A percentile compares a stretch with the other conserved stretches of the same genome.
Evolutionary conservation across 768 basidiomycete genomes (phyloP).

Genomic region (Phaeotremella fagi): DNA sequence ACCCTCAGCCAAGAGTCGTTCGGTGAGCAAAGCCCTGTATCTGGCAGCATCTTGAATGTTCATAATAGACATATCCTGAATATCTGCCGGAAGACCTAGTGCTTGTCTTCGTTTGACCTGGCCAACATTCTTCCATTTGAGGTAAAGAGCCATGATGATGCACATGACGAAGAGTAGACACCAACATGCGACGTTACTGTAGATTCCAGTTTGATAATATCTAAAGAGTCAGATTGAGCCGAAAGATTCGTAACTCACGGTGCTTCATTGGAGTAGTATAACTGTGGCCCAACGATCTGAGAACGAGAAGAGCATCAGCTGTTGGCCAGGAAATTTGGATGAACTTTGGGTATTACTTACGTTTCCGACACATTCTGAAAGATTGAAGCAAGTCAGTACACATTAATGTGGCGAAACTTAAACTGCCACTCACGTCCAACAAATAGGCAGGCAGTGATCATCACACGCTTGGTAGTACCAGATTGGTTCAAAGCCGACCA

Average conservation of each 20-base stretch:
- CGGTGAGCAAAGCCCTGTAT: conserved; percentile 36
- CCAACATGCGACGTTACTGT: conserved; percentile 45
- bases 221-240: too few species aligned
- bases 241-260: too few species aligned
- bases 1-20: conserved; percentile 13
- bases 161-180: conserved; percentile 28
- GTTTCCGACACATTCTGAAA: too few species aligned
- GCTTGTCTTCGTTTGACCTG: conserved; percentile 36
- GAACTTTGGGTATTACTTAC: too few species aligned
- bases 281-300: conserved; percentile 41
- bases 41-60: conserved; percentile 30
- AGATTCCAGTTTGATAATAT: conserved; percentile 45
- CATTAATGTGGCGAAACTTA: too few species aligned
- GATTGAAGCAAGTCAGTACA: too few species aligned
- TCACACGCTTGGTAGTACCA: conserved; percentile 35
- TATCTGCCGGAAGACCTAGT: conserved; percentile 33
- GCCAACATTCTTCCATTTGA: conserved; percentile 30
- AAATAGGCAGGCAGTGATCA: conserved; percentile 34
- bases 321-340: too few species aligned
- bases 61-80: conserved; percentile 46
- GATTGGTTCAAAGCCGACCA: conserved; percentile 38
- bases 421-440: too few species aligned
- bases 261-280: conserved; percentile 36
- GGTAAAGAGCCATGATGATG: conserved; percentile 39
- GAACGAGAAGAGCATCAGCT: conserved; percentile 21